These are phyloP conservation scores for Rhizopogon salebrosus DNA, from an alignment of 768 basidiomycete species.

Conservation along the genomic window DNA sequence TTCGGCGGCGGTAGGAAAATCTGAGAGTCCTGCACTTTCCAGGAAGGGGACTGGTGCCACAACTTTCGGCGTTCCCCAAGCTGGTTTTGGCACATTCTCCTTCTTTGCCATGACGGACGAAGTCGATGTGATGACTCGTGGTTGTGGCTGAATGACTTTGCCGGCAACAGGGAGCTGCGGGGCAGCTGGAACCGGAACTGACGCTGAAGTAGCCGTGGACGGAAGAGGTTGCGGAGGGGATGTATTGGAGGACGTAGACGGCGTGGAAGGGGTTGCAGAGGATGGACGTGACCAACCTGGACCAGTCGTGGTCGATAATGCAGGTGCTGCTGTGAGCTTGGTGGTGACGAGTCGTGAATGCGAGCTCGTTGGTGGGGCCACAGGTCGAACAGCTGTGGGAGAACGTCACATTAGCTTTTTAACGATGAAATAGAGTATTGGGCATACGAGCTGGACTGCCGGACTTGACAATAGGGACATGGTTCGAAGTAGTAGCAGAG, in stretches of 20 bases:
- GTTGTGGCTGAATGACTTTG: conserved; percentile 65
- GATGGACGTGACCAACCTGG: conserved; percentile 79
- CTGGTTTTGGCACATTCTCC: conserved; percentile 43
- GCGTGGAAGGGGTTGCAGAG: conserved; percentile 59
- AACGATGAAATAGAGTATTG: background rate
- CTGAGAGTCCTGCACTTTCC: conserved; percentile 45
- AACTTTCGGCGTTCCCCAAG: conserved; percentile 64
- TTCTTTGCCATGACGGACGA: conserved; percentile 30
- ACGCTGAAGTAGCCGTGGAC: conserved; percentile 29
- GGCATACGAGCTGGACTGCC: conserved; percentile 50
- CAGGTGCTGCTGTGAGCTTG: conserved; percentile 70
- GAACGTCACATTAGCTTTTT: background rate
- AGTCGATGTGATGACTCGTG: conserved; percentile 33
- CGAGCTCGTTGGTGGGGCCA: conserved; percentile 45
- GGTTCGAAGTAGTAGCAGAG: conserved; percentile 38
- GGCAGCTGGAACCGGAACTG: conserved; percentile 21
- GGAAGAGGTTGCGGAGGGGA: conserved; percentile 43
- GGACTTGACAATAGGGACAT: conserved; percentile 39
- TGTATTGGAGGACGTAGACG: conserved; percentile 38
- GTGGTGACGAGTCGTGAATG: conserved; percentile 84
- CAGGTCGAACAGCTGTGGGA: conserved; percentile 45
- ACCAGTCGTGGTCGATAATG: conserved; percentile 50
- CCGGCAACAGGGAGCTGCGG: conserved; percentile 53
- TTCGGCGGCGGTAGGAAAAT: conserved; percentile 97
- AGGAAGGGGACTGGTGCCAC: conserved; percentile 27